These are phyloP conservation scores for Acanthamoeba sp. DNA, from an alignment of 208 protist species.

Conservation along the genomic window DNA sequence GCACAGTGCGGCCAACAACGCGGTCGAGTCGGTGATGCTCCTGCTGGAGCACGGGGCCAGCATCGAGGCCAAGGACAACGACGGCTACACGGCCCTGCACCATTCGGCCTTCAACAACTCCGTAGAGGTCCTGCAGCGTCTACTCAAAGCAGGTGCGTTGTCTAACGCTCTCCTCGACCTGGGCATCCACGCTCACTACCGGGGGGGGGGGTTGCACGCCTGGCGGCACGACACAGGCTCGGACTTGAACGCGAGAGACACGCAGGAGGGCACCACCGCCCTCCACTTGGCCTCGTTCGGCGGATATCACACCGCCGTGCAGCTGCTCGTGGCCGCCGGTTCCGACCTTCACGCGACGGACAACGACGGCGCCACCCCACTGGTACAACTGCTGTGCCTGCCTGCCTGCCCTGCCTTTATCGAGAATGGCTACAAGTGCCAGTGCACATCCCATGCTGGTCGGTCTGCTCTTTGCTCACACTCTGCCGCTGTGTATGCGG, in stretches of 20 bases:
- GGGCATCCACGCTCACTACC: background rate
- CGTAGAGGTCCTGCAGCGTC: background rate
- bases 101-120: background rate
- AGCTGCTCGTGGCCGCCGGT: conserved; percentile 7
- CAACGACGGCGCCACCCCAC: background rate
- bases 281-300: conserved; percentile 32
- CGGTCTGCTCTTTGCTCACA: background rate
- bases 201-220: background rate
- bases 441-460: too few species aligned
- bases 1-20: conserved; percentile 27
- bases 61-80: background rate
- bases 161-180: too few species aligned
- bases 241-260: background rate
- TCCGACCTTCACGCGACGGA: background rate
- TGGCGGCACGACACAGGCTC: background rate
- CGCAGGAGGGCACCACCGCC: conserved; percentile 15
- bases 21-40: background rate
- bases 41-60: conserved; percentile 18
- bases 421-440: too few species aligned
- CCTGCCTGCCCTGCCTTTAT: too few species aligned
- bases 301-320: background rate
- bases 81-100: conserved; percentile 46
- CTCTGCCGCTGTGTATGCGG: too few species aligned
- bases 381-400: too few species aligned
- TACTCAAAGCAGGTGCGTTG: background rate